Base-by-base conservation (phyloP, 2,329 filamentous ascomycete genomes). In the Penicillium sp. region DNA sequence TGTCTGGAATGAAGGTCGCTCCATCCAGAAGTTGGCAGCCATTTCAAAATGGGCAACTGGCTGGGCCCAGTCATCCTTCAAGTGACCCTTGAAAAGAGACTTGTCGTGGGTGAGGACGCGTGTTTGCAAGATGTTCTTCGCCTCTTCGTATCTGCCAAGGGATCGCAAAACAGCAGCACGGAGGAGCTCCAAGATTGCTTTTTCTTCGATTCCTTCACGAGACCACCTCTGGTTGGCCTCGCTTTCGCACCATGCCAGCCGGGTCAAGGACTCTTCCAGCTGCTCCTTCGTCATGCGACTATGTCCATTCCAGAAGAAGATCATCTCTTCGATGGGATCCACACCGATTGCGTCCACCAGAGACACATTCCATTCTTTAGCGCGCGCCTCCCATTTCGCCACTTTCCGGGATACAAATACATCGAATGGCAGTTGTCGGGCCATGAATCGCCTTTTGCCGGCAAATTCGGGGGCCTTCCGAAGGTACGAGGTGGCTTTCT, bases 381-480 rank as follows among this genome's bases (percentile, higher is more conserved):
- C 83, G 18, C 89, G 79, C 27, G 83, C 82, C 62, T 95, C 86
- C 91, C 91, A 96, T 69, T 95, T 95, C 46, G 82, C 78, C 12
- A 97, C 72, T 73, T 95, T 97, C 50, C 90, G 83, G 44, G 81
- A 77, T 11, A 93, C 83, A 61, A 95, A 96, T 3, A 86, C 76
- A 67, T 99, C 93, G 55, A 99, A 90, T 0, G 93, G 93, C 10
- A 97, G 76, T 62, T 95, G 89, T 18, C 86, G 82, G 0, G 89
- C 87, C 86, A 97, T 88, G 68, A 99, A 89, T 34, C 83, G 83
- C 73, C 95, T 95, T 72, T 88, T 90, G 33, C 91, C 91, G 0
- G 87, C 85, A 41, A 88, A 78, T 0, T 81, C 77, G 0, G 88
- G 86, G 0, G 86, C 88, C 62, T 84, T 87, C 34, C 81, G 78